Percentiles rank a stretch among this genome's conserved stretches.
Evolutionary conservation across 2,329 filamentous ascomycete species (phyloP).

Genomic region (Aureobasidium zeae): DNA sequence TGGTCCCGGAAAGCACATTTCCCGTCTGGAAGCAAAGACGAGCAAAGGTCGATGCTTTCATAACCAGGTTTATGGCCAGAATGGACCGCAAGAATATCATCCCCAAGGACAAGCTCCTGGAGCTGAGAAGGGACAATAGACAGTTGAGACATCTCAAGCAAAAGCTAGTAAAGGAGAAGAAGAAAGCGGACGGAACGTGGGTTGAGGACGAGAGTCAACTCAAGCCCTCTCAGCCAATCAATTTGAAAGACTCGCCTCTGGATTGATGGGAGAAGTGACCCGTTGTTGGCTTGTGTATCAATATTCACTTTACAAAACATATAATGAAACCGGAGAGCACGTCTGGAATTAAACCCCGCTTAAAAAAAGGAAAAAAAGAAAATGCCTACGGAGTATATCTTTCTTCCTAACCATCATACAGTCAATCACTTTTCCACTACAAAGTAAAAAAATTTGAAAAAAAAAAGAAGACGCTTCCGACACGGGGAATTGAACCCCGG

Average conservation of each 20-base stretch:
- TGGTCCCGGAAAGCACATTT: conserved; percentile 20
- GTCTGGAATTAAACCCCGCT: no score
- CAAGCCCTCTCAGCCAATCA: background rate
- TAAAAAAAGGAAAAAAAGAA: no score
- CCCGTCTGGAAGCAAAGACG: conserved; percentile 20
- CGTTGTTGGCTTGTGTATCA: background rate
- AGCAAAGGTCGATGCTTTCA: conserved; percentile 19
- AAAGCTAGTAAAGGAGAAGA: conserved; percentile 2
- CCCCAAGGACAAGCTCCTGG: conserved; percentile 4
- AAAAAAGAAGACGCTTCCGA: conserved; percentile 13
- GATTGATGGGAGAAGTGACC: background rate
- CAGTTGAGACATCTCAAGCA: conserved; percentile 6
- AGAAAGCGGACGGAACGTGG: conserved; percentile 12
- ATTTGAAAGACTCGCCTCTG: conserved; percentile 2
- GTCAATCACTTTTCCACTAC: no score
- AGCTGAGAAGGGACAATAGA: conserved; percentile 9
- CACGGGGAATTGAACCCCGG: conserved; percentile 16
- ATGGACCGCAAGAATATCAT: conserved; percentile 8
- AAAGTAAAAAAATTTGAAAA: no score
- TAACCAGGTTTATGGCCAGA: conserved; percentile 14
- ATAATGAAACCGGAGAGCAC: no score
- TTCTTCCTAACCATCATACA: no score
- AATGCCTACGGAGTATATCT: no score
- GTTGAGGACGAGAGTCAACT: background rate
- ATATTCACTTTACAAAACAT: background rate